Conservation (phyloP, 225 moss, liverwort and hornwort species). For the Bryoerythrophyllum caledonicum region DNA sequence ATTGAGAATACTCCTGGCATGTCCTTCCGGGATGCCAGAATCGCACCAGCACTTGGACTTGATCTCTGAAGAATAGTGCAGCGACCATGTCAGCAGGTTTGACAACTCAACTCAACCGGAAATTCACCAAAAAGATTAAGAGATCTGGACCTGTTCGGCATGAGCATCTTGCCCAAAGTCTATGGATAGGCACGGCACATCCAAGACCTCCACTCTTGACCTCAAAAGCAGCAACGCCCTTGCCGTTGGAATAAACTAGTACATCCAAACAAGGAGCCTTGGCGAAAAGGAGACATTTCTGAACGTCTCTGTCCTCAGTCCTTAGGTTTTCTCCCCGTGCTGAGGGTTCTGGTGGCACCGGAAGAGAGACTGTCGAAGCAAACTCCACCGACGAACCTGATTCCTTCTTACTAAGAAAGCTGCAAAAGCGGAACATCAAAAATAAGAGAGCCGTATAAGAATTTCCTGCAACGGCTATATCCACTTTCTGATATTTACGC, state of each 20-base stretch:
- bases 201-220: not conserved
- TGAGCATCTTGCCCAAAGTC: not conserved
- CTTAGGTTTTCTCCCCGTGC: not conserved
- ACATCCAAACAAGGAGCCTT: slow-evolving; percentile 3
- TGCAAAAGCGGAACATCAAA: too few relatives aligned
- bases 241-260: not conserved
- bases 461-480: too few relatives aligned
- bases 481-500: not conserved
- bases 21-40: not conserved
- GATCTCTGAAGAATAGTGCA: too few relatives aligned
- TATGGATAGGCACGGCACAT: not conserved
- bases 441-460: not conserved
- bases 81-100: not conserved
- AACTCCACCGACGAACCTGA: too few relatives aligned
- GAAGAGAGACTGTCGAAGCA: too few relatives aligned
- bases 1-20: not conserved
- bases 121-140: not conserved
- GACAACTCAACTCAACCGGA: not conserved
- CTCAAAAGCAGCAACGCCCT: not conserved
- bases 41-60: not conserved
- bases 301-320: not conserved
- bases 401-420: too few relatives aligned
- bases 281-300: not conserved
- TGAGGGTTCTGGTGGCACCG: not conserved
- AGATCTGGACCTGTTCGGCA: not conserved